Percentiles rank a stretch among this genome's conserved stretches.
These are phyloP conservation scores for Penicillium freii DNA, from an alignment of 2,329 filamentous ascomycete species.

Conservation along the genomic window DNA sequence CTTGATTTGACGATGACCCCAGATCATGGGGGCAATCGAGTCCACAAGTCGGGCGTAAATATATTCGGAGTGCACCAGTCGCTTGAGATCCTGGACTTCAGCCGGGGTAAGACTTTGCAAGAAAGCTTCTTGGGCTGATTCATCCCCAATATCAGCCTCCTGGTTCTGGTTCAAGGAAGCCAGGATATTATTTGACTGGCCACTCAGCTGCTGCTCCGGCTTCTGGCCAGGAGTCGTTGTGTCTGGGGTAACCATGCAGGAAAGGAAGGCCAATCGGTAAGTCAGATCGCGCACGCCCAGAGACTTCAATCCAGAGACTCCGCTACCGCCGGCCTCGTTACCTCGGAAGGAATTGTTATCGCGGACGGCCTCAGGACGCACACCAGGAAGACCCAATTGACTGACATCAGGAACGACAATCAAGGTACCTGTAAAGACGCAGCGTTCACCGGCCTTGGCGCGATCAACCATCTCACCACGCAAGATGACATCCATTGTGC, in stretches of 20 bases:
- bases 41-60: constrained; percentile 92
- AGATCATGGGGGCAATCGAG: constrained; percentile 94
- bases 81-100: constrained; percentile 87
- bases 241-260: constrained; percentile 93
- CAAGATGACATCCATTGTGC: constrained; percentile 95
- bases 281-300: constrained; percentile 93
- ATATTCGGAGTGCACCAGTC: constrained; percentile 92
- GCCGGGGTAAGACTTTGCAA: constrained; percentile 78
- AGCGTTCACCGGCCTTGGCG: constrained; percentile 96
- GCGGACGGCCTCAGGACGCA: constrained; percentile 76
- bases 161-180: constrained; percentile 75
- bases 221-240: constrained; percentile 75
- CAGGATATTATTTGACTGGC: constrained; percentile 79
- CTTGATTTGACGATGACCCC: constrained; percentile 95
- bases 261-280: constrained; percentile 92
- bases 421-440: constrained; percentile 91
- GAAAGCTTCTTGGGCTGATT: constrained; percentile 83
- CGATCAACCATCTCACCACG: constrained; percentile 96
- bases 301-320: constrained; percentile 83
- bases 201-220: constrained; percentile 64
- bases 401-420: constrained; percentile 98
- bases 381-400: constrained; percentile 85
- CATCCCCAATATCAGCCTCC: constrained; percentile 69
- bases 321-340: constrained; percentile 76
- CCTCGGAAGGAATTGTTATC: constrained; percentile 76